Conservation (phyloP, 129 eudicot genomes). For the Sambucus nigra region DNA sequence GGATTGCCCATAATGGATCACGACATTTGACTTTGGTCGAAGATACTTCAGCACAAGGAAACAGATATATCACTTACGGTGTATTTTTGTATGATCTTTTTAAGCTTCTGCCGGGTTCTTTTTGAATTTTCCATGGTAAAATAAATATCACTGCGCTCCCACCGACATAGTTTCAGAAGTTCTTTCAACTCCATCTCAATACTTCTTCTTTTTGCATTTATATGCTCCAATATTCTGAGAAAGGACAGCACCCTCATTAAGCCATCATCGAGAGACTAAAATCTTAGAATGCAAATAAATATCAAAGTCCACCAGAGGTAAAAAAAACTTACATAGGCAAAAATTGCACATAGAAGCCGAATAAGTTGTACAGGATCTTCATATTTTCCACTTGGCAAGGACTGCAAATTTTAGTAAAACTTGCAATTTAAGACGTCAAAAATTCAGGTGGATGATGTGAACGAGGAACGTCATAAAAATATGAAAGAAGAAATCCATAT, state of each 20-base stretch:
- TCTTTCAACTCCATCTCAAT: slow-evolving; percentile 61
- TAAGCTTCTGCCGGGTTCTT: slow-evolving; percentile 59
- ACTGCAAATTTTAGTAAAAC: slow-evolving; percentile 26
- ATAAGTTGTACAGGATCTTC: slow-evolving; percentile 69
- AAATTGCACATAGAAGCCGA: slow-evolving; percentile 75
- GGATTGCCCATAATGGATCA: not conserved
- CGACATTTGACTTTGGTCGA: not conserved
- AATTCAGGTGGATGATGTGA: not conserved
- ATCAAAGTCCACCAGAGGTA: not conserved
- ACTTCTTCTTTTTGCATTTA: slow-evolving; percentile 39
- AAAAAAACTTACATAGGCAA: slow-evolving; percentile 55
- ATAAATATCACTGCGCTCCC: slow-evolving; percentile 58
- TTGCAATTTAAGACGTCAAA: not conserved
- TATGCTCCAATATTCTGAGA: slow-evolving; percentile 47
- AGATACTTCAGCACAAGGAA: not conserved
- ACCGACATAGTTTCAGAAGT: slow-evolving; percentile 48
- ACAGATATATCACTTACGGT: slow-evolving; percentile 40
- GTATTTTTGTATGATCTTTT: slow-evolving; percentile 61
- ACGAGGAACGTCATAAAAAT: too few relatives aligned
- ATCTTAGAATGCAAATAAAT: not conserved
- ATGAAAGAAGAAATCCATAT: too few relatives aligned
- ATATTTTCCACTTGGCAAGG: slow-evolving; percentile 43
- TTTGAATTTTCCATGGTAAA: slow-evolving; percentile 55
- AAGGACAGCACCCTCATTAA: slow-evolving; percentile 1
- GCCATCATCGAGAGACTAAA: not conserved